These are phyloP conservation scores for Phytophthora colocasiae DNA, from an alignment of 352 stramenopile genomes.

Conservation along the genomic window DNA sequence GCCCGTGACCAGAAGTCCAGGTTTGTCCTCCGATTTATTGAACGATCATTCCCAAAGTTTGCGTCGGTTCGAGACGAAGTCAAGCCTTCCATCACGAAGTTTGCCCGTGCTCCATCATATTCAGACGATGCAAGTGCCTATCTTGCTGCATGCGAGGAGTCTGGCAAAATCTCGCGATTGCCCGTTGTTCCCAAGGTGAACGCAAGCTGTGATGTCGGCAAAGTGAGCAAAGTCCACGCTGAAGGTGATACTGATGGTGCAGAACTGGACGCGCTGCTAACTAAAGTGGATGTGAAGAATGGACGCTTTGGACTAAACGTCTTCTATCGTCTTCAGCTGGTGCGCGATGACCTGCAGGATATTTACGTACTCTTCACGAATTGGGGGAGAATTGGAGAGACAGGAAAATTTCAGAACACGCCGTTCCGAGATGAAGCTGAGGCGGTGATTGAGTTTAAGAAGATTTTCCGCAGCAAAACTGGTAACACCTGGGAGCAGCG, in stretches of 20 bases:
- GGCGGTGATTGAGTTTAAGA: slow-evolving; percentile 78
- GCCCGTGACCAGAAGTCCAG: slow-evolving; percentile 57
- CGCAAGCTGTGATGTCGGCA: slow-evolving; percentile 65
- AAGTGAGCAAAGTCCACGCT: slow-evolving; percentile 49
- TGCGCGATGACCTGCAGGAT: slow-evolving; percentile 70
- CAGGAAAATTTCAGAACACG: slow-evolving; percentile 82
- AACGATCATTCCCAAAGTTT: slow-evolving; percentile 39
- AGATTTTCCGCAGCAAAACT: slow-evolving; percentile 84
- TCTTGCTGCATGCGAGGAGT: slow-evolving; percentile 53
- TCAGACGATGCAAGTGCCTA: slow-evolving; percentile 58
- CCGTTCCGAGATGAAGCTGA: slow-evolving; percentile 63
- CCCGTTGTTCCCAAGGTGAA: slow-evolving; percentile 55
- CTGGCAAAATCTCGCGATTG: slow-evolving; percentile 64
- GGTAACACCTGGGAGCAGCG: slow-evolving; percentile 70
- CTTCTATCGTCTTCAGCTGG: slow-evolving; percentile 80
- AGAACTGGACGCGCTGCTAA: slow-evolving; percentile 65
- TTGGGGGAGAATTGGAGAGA: slow-evolving; percentile 79
- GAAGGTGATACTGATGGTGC: slow-evolving; percentile 41
- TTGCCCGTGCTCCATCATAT: slow-evolving; percentile 47
- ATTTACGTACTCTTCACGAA: slow-evolving; percentile 85
- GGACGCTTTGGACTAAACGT: slow-evolving; percentile 78
- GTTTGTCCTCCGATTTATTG: slow-evolving; percentile 63
- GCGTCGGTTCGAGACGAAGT: slow-evolving; percentile 12
- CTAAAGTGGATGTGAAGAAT: slow-evolving; percentile 81
- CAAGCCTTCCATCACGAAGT: slow-evolving; percentile 36